Base-by-base conservation (phyloP, 1,284 basidiomycete genomes). In the Boletus sp. region DNA sequence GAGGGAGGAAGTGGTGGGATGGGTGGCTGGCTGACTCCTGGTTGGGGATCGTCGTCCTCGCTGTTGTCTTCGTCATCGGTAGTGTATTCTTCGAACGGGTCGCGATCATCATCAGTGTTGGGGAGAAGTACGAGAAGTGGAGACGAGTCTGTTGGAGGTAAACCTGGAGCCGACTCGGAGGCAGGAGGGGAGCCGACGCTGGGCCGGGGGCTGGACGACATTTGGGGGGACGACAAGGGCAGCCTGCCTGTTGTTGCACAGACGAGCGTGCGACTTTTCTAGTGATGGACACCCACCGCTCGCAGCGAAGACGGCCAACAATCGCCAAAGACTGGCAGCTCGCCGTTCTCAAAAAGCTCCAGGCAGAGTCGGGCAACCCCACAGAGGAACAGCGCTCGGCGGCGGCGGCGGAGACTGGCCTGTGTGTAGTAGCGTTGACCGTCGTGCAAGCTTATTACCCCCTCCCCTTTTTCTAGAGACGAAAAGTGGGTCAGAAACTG, bases 81-180 rank as follows among this genome's bases (percentile, higher is more conserved):
- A 50, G 70, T 69, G 19, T 72, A 70, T 49, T 81, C 73, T 46
- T 81, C 72, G 50, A 80, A 73, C 0, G 71, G 65, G 46, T 68
- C 63, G 38, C 60, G 57, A 27, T 70, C 67, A 27, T 70, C 67
- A n/a, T 70, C 67, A 29, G 74, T 72, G 52, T 75, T 66, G 53
- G 82, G 77, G 27, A 83, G 77, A 25, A 86, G 76, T 48, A 85
- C 75, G 38, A 87, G 76, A 23, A 78, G 79, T 8, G 82, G 64
- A 12, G 69, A 62, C 3, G 74, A 73, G 48, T 59, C 44, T 13
- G 47, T 20, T 6, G 48, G 49, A 10, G 51, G 33, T 4, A 22
- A 5, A 32, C 8, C 8, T 13, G 41, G 25, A 20, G 7, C 16
- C 9, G 12, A 6, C 22, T 22, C 4, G 22, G 22, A n/a, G 17